Evolutionary conservation across 129 eudicot genomes (phyloP).

Genomic region (Artemisia tridentata): DNA sequence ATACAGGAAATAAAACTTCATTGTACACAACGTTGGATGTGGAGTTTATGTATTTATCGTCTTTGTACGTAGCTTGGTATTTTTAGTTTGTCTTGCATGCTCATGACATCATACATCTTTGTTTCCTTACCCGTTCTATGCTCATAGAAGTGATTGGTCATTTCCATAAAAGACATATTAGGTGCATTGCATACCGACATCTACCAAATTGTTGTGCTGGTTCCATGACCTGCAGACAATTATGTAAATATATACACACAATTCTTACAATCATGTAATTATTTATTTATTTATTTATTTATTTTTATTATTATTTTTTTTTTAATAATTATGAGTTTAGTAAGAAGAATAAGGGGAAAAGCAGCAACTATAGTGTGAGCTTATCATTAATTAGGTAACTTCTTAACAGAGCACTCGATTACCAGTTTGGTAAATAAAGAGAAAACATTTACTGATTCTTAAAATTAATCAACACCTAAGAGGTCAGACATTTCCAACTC

Average conservation of each 20-base stretch:
- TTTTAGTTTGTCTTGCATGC: constrained; percentile 25
- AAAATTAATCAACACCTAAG: constrained; percentile 55
- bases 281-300: too few species aligned
- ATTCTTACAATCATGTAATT: background rate
- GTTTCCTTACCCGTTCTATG: constrained; percentile 58
- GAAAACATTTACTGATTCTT: constrained; percentile 55
- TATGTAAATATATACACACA: background rate
- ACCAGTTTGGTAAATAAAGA: background rate
- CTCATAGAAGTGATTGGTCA: constrained; percentile 64
- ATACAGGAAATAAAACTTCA: too few species aligned
- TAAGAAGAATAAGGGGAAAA: too few species aligned
- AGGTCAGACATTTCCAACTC: constrained; percentile 38
- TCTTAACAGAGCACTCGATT: too few species aligned
- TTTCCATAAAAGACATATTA: constrained; percentile 42
- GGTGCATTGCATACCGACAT: constrained; percentile 45
- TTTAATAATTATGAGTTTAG: background rate
- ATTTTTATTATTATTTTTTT: too few species aligned
- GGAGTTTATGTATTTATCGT: too few species aligned
- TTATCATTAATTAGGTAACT: too few species aligned
- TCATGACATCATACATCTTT: constrained; percentile 46
- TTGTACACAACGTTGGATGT: too few species aligned
- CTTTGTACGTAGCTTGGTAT: background rate
- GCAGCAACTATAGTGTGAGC: too few species aligned
- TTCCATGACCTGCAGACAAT: constrained; percentile 9
- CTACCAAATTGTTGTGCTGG: constrained; percentile 22